Evolutionary conservation across 495 filamentous ascomycete genomes (phyloP), one percentile per base, ranked within the genome.

Genomic region (Sporormia fimetaria): DNA sequence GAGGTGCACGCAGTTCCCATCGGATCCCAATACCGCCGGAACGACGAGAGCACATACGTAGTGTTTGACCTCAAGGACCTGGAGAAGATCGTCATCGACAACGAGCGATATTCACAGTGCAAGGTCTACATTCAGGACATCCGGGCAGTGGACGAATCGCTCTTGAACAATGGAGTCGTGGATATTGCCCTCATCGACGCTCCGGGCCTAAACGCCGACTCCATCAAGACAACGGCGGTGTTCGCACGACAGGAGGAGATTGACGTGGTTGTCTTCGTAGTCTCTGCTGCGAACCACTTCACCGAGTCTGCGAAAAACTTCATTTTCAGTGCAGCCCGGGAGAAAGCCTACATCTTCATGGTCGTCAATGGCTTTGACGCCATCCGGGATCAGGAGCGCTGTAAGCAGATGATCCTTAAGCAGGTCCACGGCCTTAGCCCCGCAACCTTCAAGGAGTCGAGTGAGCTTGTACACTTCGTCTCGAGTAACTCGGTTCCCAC

Each of bases 291-390:
- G 26, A 96, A 98, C 52, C 92, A 95, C 59, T 96, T 98, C 59
- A 98, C 90, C 1, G 73, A 87, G 33, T 90, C 88, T 3, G 87
- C 92, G 8, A 94, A 85, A 57, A 87, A 98, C 47, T 98, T 98
- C 57, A 94, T 98, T 45, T 76, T 83, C 66, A 87, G 87, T 40
- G 90, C 90, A 7, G 92, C 90, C 10, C 76, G 86, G 31, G 90
- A 98, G 57, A 98, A 98, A 57, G 88, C 88, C 9, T 96, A 98
- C 55, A 88, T 98, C 50, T 98, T 98, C 67, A 90, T 98, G 65
- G 90, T 96, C 6, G 90, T 96, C 33, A 98, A 98, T 58, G 86
- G 87, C 21, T 98, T 84, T 52, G 92, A 98, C 61, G 81, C 82
- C 47, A 95, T 98, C 52, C 70, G 77, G 44, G 85, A 96, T 61